Conservation (phyloP, 305 asterid genomes). For the Fraxinus baroniana region DNA sequence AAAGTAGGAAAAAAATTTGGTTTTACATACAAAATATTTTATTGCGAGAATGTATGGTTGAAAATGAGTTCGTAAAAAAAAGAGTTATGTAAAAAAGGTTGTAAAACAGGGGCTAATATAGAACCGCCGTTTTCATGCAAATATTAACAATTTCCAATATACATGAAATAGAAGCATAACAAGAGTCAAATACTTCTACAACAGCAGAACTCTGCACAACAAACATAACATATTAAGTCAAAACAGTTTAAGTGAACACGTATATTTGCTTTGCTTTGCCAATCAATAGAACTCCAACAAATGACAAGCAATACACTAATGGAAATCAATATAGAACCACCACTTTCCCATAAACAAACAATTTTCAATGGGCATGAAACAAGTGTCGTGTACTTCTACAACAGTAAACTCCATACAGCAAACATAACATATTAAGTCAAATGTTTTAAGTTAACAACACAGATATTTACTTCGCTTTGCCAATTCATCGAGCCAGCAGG, state of each 20-base stretch:
- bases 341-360: neutral
- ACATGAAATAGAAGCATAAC: neutral
- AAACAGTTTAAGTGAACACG: neutral
- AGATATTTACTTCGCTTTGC: neutral
- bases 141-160: neutral
- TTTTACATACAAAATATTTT: neutral
- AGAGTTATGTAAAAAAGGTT: neutral
- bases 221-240: neutral
- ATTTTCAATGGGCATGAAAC: neutral
- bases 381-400: neutral
- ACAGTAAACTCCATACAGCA: neutral
- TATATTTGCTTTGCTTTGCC: neutral
- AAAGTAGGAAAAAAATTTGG: neutral
- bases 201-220: neutral
- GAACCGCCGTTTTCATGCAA: neutral
- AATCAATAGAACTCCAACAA: constrained; percentile 13
- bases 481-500: neutral
- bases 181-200: neutral
- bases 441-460: neutral
- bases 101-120: neutral
- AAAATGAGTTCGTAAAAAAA: neutral
- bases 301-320: neutral
- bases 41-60: neutral
- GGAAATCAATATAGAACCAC: neutral
- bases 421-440: neutral